Conservation (phyloP, 164 flowering plant genomes). For the Dillenia suffruticosa region DNA sequence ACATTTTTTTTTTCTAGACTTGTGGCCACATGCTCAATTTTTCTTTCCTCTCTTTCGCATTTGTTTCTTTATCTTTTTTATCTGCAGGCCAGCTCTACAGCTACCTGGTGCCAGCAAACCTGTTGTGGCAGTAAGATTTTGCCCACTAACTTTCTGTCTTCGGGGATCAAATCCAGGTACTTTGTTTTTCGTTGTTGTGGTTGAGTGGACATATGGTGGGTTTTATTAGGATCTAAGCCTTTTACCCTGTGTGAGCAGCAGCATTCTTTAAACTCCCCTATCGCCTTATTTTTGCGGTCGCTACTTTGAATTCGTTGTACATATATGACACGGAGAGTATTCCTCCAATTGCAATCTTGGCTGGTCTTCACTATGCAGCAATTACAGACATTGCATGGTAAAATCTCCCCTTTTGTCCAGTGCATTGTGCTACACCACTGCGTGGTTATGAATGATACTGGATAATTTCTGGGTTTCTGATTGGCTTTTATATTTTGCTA, state of each 20-base stretch:
- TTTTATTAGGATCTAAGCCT: not conserved
- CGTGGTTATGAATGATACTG: not conserved
- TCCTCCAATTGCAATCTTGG: conserved; percentile 77
- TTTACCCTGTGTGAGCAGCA: conserved; percentile 32
- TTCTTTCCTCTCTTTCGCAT: not conserved
- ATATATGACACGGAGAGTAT: conserved; percentile 86
- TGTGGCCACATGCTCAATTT: too few relatives aligned
- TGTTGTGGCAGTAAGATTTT: conserved; percentile 86
- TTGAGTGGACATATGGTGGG: too few relatives aligned
- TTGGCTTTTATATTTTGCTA: conserved; percentile 1
- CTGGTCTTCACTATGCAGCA: conserved; percentile 97
- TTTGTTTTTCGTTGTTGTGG: not conserved
- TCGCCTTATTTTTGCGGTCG: conserved; percentile 87
- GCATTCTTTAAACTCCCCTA: conserved; percentile 82
- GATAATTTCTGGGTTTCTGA: conserved; percentile 6
- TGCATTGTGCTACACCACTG: not conserved
- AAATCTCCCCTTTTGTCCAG: not conserved
- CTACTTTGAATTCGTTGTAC: conserved; percentile 86
- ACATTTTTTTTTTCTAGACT: too few relatives aligned
- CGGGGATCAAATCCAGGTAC: conserved; percentile 68
- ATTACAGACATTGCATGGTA: conserved; percentile 97
- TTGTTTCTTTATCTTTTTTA: conserved; percentile 9
- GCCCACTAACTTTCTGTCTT: conserved; percentile 62
- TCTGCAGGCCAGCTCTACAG: conserved; percentile 80
- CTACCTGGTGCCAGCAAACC: conserved; percentile 93